phyloP scores from a whole-genome alignment of 768 basidiomycete species.

The Dendrothele bispora region DNA sequence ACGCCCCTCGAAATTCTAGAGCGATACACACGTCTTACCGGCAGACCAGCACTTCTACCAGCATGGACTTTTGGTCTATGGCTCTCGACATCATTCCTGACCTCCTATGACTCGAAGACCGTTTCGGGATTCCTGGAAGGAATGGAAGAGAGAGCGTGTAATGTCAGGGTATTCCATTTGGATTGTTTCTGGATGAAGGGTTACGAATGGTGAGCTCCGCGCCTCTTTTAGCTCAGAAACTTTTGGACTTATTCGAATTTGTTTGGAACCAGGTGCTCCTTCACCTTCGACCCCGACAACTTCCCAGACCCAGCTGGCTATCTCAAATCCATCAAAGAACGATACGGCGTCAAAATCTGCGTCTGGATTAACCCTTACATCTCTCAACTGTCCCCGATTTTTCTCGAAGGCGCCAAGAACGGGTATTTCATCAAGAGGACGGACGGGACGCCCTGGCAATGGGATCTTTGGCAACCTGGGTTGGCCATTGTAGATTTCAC shows the following conservation, averaged over 20 bases:
- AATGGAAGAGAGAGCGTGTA: constrained; percentile 62
- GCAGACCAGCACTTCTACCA: constrained; percentile 66
- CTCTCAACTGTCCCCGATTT: constrained; percentile 66
- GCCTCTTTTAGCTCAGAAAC: not conserved
- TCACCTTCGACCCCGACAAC: constrained; percentile 74
- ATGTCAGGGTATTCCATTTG: constrained; percentile 71
- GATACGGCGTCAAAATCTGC: constrained; percentile 70
- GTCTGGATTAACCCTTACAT: constrained; percentile 81
- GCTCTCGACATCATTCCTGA: constrained; percentile 77
- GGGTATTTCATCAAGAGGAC: constrained; percentile 70
- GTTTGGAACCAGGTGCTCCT: constrained; percentile 61
- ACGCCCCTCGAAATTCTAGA: constrained; percentile 69
- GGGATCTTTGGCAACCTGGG: constrained; percentile 69
- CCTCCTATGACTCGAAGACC: constrained; percentile 65
- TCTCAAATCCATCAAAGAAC: constrained; percentile 55
- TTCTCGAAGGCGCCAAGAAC: constrained; percentile 65
- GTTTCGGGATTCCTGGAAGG: constrained; percentile 71
- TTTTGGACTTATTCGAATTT: constrained; percentile 18
- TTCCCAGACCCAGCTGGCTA: constrained; percentile 75
- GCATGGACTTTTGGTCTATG: constrained; percentile 78
- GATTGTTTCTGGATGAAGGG: constrained; percentile 81
- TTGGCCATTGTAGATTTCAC: constrained; percentile 65
- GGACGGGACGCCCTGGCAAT: constrained; percentile 69
- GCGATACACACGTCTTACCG: constrained; percentile 59
- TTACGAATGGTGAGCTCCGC: constrained; percentile 59